These are phyloP conservation scores for Neurospora intermedia DNA, from an alignment of 495 filamentous ascomycete genomes.

Conservation along the genomic window DNA sequence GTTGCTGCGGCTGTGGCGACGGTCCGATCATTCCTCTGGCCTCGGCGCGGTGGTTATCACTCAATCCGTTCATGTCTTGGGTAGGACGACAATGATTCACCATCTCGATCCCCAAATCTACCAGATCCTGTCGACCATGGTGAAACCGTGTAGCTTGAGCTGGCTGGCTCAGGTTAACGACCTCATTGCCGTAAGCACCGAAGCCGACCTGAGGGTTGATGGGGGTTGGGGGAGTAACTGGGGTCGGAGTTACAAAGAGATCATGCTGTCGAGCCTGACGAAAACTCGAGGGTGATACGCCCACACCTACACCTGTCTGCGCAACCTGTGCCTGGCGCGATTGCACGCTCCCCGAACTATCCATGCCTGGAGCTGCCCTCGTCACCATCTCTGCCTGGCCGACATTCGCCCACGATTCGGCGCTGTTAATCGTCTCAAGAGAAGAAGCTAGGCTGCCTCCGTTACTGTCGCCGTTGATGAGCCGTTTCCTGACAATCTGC, in stretches of 20 bases:
- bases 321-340: background rate
- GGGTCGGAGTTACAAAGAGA: background rate
- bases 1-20: background rate
- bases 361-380: background rate
- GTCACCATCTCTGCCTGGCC: background rate
- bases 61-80: background rate
- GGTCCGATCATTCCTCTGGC: background rate
- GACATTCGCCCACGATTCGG: conserved; percentile 2
- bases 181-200: background rate
- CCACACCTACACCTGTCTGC: background rate
- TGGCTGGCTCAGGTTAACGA: background rate
- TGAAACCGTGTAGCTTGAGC: background rate
- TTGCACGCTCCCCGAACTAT: background rate
- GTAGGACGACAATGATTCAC: background rate
- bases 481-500: background rate
- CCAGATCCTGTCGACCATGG: background rate
- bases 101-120: background rate
- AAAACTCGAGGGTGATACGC: background rate
- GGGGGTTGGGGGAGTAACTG: background rate
- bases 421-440: conserved; percentile 3
- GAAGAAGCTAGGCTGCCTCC: conserved; percentile 6
- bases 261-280: background rate
- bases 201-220: background rate
- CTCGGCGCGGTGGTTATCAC: background rate
- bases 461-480: background rate